These are phyloP conservation scores for Geoglossum glabrum DNA, from an alignment of 495 filamentous ascomycete genomes.

Conservation along the genomic window DNA sequence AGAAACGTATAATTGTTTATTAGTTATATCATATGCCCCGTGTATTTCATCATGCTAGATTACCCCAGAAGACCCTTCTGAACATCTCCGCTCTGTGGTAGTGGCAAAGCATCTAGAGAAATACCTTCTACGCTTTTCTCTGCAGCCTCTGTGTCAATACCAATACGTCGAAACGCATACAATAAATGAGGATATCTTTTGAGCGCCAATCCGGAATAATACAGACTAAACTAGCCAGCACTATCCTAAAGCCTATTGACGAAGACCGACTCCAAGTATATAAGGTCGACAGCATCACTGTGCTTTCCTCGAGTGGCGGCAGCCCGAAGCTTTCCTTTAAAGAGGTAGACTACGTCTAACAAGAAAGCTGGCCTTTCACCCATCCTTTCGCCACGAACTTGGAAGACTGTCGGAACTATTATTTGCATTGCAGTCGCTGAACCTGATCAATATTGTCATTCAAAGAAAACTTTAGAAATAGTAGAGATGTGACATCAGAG, in stretches of 20 bases:
- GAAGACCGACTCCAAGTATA: background rate
- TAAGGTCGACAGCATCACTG: constrained; percentile 12
- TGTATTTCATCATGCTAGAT: background rate
- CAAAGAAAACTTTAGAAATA: too few species aligned
- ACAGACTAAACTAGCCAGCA: background rate
- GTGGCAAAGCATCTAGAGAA: background rate
- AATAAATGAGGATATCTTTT: background rate
- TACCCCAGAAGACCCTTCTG: background rate
- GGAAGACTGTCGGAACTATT: constrained; percentile 6
- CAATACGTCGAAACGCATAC: background rate
- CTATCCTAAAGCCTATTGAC: background rate
- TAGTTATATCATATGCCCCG: background rate
- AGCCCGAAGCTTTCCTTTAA: constrained; percentile 16
- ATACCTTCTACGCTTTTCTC: background rate
- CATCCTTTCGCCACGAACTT: constrained; percentile 7
- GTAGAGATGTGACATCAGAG: background rate
- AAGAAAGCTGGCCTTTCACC: constrained; percentile 9
- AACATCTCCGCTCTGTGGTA: background rate
- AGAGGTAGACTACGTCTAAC: constrained; percentile 13
- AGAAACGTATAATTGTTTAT: background rate
- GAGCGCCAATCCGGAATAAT: background rate
- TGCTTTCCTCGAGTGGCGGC: constrained; percentile 11
- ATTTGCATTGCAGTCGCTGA: constrained; percentile 8
- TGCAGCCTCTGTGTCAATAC: background rate
- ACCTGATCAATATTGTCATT: constrained; percentile 1